Base-by-base conservation (phyloP, 1,284 basidiomycete species). In the Tetrapyrgos nigripes region DNA sequence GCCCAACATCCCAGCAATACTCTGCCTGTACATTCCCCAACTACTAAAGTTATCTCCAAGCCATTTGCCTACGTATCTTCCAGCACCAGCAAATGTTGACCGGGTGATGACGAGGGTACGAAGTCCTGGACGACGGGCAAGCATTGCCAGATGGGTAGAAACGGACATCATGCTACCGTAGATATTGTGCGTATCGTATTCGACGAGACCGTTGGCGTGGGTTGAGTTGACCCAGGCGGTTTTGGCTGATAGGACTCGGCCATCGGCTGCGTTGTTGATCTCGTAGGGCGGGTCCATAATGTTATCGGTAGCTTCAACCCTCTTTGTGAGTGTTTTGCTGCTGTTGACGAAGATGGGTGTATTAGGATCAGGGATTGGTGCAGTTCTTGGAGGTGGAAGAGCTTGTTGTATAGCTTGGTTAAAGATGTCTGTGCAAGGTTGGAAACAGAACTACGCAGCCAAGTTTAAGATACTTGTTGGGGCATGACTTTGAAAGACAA, bases 121-220 rank as follows among this genome's bases (percentile, higher is more conserved):
- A 51, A 80, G 72, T 1, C 82, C 85, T 2, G 88, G 87, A 19
- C 85, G 78, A 31, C 88, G 83, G 1, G 79, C 76, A 19, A 85
- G 74, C 80, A 91, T 82, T 2, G 88, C 87, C 24, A 84, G 70
- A 43, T 79, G 84, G 0, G 88, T 91, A 9, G 79, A 79, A 8
- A 76, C 76, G 8, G 86, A 86, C 88, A 91, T 90, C 83, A 89
- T 87, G 4, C 83, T 84, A 1, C 89, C 89, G 68, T 83, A 91
- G 13, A 91, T 70, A 61, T 90, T 91, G 74, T 90, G 86, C 1
- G 80, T 80, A 63, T 89, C 81, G 68, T 90, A 91, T 68, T 87
- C 85, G 9, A 82, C 67, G 10, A 88, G 73, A 2, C 86, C 87
- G 63, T 90, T 90, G 3, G 79, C 78, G 64, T 90, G 88, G 14